These are phyloP conservation scores for Ustilago curta DNA, from an alignment of 1,284 basidiomycete genomes.

Conservation along the genomic window DNA sequence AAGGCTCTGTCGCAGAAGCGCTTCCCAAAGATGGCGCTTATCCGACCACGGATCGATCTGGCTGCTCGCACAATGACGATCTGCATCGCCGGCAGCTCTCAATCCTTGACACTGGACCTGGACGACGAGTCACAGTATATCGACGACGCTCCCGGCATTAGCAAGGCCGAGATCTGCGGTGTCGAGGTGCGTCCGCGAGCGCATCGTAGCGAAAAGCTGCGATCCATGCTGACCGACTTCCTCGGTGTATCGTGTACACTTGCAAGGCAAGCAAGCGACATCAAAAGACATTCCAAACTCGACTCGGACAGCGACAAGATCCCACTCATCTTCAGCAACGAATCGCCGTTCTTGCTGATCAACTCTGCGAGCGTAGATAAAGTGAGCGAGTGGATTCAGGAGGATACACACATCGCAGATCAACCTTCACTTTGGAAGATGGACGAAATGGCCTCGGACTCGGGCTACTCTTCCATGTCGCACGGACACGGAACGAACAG, in stretches of 20 bases:
- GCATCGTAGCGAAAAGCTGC: constrained; percentile 25
- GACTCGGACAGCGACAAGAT: constrained; percentile 28
- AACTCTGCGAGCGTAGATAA: constrained; percentile 33
- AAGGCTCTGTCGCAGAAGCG: constrained; percentile 56
- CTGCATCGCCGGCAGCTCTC: constrained; percentile 7
- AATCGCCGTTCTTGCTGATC: constrained; percentile 58
- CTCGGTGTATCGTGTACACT: constrained; percentile 50
- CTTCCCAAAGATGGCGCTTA: constrained; percentile 51
- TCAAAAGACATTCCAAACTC: constrained; percentile 40
- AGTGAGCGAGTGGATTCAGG: constrained; percentile 43
- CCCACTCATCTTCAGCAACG: constrained; percentile 56
- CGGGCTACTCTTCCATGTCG: constrained; percentile 37
- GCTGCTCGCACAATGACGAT: constrained; percentile 21
- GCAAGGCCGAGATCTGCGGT: constrained; percentile 26
- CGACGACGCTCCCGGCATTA: background rate
- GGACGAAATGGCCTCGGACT: constrained; percentile 39
- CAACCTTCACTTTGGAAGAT: background rate
- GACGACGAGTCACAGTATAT: constrained; percentile 35
- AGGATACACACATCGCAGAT: background rate
- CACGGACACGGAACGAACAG: constrained; percentile 1
- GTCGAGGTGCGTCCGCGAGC: constrained; percentile 28
- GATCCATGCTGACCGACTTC: constrained; percentile 30
- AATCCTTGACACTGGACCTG: constrained; percentile 3
- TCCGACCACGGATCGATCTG: constrained; percentile 43
- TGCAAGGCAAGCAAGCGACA: constrained; percentile 28